Evolutionary conservation across 2,329 filamentous ascomycete species (phyloP).

Genomic region (Westerdykella sp.): DNA sequence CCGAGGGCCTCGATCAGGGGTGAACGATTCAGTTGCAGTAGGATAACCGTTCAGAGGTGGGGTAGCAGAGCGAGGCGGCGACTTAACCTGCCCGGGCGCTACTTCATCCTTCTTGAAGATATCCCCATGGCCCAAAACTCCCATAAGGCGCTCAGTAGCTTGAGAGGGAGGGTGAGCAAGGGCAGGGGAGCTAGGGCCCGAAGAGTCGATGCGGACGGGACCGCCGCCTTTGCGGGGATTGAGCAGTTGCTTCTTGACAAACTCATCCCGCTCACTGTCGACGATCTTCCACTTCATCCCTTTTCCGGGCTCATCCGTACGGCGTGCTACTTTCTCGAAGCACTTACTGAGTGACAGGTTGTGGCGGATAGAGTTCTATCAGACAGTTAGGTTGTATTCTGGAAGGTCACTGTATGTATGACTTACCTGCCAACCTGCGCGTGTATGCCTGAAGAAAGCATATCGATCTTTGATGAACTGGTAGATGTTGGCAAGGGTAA

Average conservation of each 20-base stretch:
- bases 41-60: conserved; percentile 45
- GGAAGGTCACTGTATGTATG: neutral
- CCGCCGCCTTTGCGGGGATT: conserved; percentile 37
- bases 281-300: conserved; percentile 99
- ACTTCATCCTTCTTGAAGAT: conserved; percentile 15
- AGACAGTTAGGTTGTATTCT: conserved; percentile 3
- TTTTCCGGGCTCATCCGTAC: conserved; percentile 92
- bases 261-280: conserved; percentile 76
- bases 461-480: conserved; percentile 87
- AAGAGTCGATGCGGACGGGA: conserved; percentile 48
- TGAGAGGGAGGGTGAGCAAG: conserved; percentile 51
- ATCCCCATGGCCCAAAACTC: conserved; percentile 25
- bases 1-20: conserved; percentile 49
- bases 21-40: conserved; percentile 48
- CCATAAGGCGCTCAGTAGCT: conserved; percentile 45
- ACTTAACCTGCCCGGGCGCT: conserved; percentile 29
- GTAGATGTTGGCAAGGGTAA: conserved; percentile 90
- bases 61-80: conserved; percentile 41
- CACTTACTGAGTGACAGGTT: conserved; percentile 92
- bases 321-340: conserved; percentile 87
- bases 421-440: conserved; percentile 85
- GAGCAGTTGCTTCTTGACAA: conserved; percentile 63
- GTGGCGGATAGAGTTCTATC: conserved; percentile 87
- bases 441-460: conserved; percentile 81
- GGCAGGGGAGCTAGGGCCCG: conserved; percentile 62